Conservation (phyloP, 257 asterid species). For the Ajuga chamaepitys region DNA sequence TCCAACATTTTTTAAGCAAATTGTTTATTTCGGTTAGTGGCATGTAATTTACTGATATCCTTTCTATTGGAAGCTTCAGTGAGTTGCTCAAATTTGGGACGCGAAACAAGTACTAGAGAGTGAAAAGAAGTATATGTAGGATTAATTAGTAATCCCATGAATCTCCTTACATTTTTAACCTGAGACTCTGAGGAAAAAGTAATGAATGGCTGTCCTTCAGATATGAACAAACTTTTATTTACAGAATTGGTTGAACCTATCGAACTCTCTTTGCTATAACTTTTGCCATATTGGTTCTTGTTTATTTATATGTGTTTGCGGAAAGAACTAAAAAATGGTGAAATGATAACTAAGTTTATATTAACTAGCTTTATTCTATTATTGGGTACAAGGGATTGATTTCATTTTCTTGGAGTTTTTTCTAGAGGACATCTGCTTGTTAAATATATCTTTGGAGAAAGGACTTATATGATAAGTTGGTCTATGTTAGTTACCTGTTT, state of each 20-base stretch:
- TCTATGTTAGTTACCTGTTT: background rate
- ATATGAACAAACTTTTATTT: background rate
- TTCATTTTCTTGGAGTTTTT: background rate
- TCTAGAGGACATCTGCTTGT: background rate
- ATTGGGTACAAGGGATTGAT: background rate
- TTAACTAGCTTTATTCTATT: background rate
- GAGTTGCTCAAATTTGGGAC: background rate
- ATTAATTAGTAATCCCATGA: background rate
- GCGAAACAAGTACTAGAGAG: background rate
- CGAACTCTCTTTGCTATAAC: background rate
- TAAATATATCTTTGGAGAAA: background rate
- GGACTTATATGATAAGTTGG: background rate
- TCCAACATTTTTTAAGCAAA: too few relatives aligned
- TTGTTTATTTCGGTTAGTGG: background rate
- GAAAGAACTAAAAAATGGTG: too few relatives aligned
- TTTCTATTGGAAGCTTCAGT: background rate
- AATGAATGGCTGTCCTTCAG: slow-evolving; percentile 5
- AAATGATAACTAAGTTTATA: background rate
- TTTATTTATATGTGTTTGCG: background rate
- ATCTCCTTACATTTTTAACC: background rate
- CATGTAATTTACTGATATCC: background rate
- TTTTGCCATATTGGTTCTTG: background rate
- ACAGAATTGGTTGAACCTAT: background rate
- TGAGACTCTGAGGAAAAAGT: background rate
- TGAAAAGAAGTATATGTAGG: background rate